A percentile compares a stretch with the other conserved stretches of the same genome.
These are phyloP conservation scores for Rhododendron molle DNA, from an alignment of 148 eudicot species.

Conservation along the genomic window DNA sequence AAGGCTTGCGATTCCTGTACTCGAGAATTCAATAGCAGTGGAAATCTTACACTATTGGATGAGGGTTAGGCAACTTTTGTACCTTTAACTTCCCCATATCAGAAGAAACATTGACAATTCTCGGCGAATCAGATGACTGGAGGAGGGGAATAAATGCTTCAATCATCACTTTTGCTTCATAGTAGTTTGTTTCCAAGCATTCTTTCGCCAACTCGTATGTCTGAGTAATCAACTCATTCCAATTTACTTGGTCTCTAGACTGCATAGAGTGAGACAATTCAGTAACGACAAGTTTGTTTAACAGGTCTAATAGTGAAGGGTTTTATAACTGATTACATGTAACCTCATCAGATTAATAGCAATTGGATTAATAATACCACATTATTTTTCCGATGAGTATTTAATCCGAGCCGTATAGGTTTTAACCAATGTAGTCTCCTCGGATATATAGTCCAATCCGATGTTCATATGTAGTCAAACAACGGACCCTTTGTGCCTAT, in stretches of 20 bases:
- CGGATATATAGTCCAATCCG: background rate
- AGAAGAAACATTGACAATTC: slow-evolving; percentile 54
- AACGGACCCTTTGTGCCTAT: background rate
- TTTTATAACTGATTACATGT: background rate
- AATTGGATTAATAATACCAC: background rate
- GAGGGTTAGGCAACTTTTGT: background rate
- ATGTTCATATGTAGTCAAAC: background rate
- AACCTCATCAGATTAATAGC: background rate
- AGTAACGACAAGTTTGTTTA: background rate
- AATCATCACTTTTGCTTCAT: slow-evolving; percentile 33
- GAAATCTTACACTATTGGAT: background rate
- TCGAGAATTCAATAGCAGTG: background rate
- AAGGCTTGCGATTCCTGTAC: background rate
- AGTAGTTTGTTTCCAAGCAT: slow-evolving; percentile 46
- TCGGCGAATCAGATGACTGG: slow-evolving; percentile 40
- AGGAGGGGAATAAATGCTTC: slow-evolving; percentile 57
- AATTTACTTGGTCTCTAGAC: background rate
- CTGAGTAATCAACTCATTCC: slow-evolving; percentile 9
- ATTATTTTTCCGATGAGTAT: background rate
- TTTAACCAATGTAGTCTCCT: background rate
- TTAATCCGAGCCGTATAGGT: background rate
- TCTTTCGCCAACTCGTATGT: slow-evolving; percentile 33
- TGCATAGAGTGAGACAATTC: slow-evolving; percentile 3
- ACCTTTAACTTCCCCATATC: slow-evolving; percentile 33
- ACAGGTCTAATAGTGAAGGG: background rate